phyloP scores from a whole-genome alignment of 192 early-diverging fungal species.

The Coemansia sp. region DNA sequence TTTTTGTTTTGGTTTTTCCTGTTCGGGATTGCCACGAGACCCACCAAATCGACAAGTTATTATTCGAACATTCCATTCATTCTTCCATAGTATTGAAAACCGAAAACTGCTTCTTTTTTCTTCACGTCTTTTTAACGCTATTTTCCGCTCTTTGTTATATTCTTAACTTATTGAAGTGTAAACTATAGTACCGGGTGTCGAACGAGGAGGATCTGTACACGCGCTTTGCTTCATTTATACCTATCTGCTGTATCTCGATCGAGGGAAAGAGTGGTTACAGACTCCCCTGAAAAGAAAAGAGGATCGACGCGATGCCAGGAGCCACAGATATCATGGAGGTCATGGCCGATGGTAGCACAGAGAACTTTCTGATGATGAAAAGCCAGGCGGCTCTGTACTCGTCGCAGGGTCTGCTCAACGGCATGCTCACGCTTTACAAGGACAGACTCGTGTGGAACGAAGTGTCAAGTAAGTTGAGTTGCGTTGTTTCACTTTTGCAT shows the following conservation, averaged over 20 bases:
- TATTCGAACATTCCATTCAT: not conserved
- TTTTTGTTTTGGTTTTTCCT: conserved; percentile 2
- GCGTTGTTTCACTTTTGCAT: not conserved
- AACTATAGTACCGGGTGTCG: too few relatives aligned
- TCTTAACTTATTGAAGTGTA: too few relatives aligned
- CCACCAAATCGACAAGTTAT: not conserved
- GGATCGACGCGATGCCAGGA: conserved; percentile 29
- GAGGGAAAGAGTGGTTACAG: too few relatives aligned
- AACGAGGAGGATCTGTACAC: too few relatives aligned
- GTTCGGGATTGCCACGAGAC: not conserved
- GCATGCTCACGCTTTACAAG: conserved; percentile 40
- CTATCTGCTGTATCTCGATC: not conserved
- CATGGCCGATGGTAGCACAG: conserved; percentile 10
- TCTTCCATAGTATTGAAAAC: not conserved
- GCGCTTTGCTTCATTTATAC: not conserved
- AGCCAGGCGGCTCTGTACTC: conserved; percentile 50
- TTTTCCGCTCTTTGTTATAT: not conserved
- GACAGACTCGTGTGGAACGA: conserved; percentile 47
- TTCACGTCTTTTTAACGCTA: not conserved
- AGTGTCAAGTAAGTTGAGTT: conserved; percentile 44
- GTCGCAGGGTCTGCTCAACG: conserved; percentile 44
- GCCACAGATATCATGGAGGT: conserved; percentile 28
- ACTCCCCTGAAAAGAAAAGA: too few relatives aligned
- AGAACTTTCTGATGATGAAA: conserved; percentile 30
- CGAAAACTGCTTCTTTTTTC: not conserved